phyloP scores from a whole-genome alignment of 345 rosid species.

The Ceriops zippeliana region DNA sequence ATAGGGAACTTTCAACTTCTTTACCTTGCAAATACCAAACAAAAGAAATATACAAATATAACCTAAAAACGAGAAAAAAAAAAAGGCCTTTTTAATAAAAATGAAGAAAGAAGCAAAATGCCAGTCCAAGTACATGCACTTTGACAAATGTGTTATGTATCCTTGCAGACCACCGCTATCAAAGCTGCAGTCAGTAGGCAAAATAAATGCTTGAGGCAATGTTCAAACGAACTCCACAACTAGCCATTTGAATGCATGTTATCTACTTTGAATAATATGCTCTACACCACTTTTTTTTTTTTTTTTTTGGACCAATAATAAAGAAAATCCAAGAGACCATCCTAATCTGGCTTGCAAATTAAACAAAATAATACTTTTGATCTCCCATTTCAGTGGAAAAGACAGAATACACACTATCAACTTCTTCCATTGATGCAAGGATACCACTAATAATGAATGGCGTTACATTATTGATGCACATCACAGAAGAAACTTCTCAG shows the following conservation, averaged over 20 bases:
- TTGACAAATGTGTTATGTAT: neutral
- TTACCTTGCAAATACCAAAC: neutral
- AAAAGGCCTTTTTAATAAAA: neutral
- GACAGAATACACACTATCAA: no score
- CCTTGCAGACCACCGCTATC: neutral
- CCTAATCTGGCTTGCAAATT: no score
- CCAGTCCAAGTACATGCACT: neutral
- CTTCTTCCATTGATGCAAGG: no score
- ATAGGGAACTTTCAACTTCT: no score
- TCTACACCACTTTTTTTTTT: no score
- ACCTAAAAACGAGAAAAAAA: neutral
- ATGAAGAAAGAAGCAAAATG: neutral
- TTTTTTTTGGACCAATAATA: no score
- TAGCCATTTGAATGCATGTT: neutral
- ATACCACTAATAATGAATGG: no score
- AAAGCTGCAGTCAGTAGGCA: neutral
- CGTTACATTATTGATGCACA: no score
- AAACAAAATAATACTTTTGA: no score
- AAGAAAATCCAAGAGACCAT: no score
- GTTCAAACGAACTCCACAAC: neutral
- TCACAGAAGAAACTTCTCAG: no score
- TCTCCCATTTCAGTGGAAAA: no score
- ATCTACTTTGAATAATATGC: neutral
- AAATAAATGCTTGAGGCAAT: neutral
- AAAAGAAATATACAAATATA: neutral